These are phyloP conservation scores for Myxozyma lipomycoides DNA, from an alignment of 805 yeast species.

Conservation along the genomic window DNA sequence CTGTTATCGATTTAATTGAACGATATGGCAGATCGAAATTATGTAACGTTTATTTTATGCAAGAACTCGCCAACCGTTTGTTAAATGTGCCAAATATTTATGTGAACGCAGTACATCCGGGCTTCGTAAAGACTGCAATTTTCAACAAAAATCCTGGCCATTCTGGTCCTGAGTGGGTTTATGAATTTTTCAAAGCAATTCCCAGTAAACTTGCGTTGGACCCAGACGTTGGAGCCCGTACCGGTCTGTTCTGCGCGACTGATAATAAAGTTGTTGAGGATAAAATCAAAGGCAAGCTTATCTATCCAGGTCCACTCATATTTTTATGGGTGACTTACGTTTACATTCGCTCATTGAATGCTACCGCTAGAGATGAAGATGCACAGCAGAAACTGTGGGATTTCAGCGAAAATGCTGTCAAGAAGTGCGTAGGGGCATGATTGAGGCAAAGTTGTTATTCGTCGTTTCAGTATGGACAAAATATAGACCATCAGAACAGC, in stretches of 20 bases:
- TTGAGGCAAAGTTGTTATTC: background rate
- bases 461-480: too few species aligned
- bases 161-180: conserved; percentile 12
- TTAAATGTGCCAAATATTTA: conserved; percentile 11
- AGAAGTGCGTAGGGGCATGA: too few species aligned
- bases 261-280: conserved; percentile 8
- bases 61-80: conserved; percentile 10
- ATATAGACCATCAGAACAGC: too few species aligned
- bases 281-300: conserved; percentile 7
- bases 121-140: conserved; percentile 19
- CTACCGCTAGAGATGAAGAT: background rate
- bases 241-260: conserved; percentile 17
- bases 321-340: conserved; percentile 6
- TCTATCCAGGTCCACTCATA: conserved; percentile 6
- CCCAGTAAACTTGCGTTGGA: background rate
- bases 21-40: conserved; percentile 26
- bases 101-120: conserved; percentile 28
- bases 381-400: background rate
- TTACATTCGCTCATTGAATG: background rate
- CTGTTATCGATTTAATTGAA: background rate
- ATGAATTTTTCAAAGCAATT: conserved; percentile 1
- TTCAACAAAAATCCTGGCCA: conserved; percentile 9
- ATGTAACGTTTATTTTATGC: conserved; percentile 17
- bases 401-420: background rate
- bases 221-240: conserved; percentile 21